Evolutionary conservation across 768 basidiomycete genomes (phyloP).

Genomic region (Trametes villosa): DNA sequence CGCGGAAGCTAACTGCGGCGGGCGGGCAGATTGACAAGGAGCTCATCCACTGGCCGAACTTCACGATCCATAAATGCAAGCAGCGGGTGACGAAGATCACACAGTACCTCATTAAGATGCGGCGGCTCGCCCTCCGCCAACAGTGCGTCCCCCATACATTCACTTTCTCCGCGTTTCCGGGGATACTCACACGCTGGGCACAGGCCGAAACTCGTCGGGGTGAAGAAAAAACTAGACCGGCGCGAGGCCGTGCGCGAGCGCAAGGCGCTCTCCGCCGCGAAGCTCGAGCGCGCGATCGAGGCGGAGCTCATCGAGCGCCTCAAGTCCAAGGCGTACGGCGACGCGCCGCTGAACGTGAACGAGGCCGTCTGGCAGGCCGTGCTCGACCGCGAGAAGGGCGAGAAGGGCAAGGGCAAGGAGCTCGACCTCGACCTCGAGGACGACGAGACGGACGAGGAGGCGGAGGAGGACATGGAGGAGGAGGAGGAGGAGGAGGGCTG

Average conservation of each 20-base stretch:
- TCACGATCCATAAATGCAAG: conserved; percentile 98
- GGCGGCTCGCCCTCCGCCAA: conserved; percentile 82
- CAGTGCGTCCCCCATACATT: conserved; percentile 57
- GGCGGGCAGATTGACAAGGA: conserved; percentile 84
- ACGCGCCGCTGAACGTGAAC: conserved; percentile 97
- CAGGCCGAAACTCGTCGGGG: conserved; percentile 91
- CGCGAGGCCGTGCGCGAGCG: conserved; percentile 91
- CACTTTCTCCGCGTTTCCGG: neutral
- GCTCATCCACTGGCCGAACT: conserved; percentile 98
- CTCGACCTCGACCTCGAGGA: conserved; percentile 56
- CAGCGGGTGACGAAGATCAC: conserved; percentile 99
- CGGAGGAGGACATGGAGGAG: conserved; percentile 60
- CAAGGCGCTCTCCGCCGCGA: conserved; percentile 95
- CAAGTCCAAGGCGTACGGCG: conserved; percentile 96
- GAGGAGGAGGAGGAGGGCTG: conserved; percentile 58
- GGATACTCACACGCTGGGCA: neutral
- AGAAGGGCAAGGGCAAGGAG: conserved; percentile 49
- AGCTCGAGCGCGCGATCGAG: conserved; percentile 92
- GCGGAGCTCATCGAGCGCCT: conserved; percentile 95
- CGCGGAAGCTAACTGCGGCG: neutral
- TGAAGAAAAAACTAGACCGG: conserved; percentile 96
- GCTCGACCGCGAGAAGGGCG: conserved; percentile 70
- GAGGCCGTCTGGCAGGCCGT: conserved; percentile 95
- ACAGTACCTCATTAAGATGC: conserved; percentile 98
- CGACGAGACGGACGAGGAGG: conserved; percentile 60